Percentiles rank a stretch among this genome's conserved stretches.
These are phyloP conservation scores for Neocatenulostroma microsporum DNA, from an alignment of 2,329 filamentous ascomycete genomes.

Conservation along the genomic window DNA sequence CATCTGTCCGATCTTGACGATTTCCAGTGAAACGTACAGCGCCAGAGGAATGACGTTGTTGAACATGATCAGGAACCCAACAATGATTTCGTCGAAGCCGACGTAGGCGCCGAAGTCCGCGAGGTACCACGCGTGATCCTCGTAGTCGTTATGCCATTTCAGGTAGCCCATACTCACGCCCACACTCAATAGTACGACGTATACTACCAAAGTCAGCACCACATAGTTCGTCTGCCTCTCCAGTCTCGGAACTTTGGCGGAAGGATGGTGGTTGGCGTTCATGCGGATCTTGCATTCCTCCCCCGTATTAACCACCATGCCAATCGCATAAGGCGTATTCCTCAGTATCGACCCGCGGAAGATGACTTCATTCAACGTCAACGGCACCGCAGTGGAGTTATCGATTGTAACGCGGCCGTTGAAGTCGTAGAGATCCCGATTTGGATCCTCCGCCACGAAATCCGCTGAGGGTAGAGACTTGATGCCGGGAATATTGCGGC, in stretches of 20 bases:
- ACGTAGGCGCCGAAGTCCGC: conserved; percentile 53
- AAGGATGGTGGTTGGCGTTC: conserved; percentile 86
- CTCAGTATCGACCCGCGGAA: conserved; percentile 75
- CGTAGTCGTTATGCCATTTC: conserved; percentile 59
- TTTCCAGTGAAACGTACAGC: conserved; percentile 86
- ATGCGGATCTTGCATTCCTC: conserved; percentile 97
- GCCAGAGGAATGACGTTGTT: conserved; percentile 91
- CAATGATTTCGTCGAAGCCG: conserved; percentile 65
- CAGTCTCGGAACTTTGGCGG: conserved; percentile 76
- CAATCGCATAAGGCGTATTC: conserved; percentile 66
- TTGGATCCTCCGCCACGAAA: conserved; percentile 65
- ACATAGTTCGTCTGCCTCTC: conserved; percentile 76
- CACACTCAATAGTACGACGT: conserved; percentile 66
- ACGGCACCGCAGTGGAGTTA: conserved; percentile 50
- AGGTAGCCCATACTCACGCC: conserved; percentile 74
- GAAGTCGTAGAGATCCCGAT: conserved; percentile 66
- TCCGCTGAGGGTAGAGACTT: conserved; percentile 48
- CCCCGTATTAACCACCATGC: conserved; percentile 80
- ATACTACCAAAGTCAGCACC: conserved; percentile 65
- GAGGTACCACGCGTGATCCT: conserved; percentile 65
- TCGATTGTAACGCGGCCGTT: conserved; percentile 56
- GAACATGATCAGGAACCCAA: conserved; percentile 88
- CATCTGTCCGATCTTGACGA: conserved; percentile 75
- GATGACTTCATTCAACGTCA: conserved; percentile 72
- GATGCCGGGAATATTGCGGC: conserved; percentile 48